A percentile compares a stretch with the other conserved stretches of the same genome.
These are phyloP conservation scores for Plenodomus tracheiphilus DNA, from an alignment of 2,329 filamentous ascomycete genomes.

Conservation along the genomic window DNA sequence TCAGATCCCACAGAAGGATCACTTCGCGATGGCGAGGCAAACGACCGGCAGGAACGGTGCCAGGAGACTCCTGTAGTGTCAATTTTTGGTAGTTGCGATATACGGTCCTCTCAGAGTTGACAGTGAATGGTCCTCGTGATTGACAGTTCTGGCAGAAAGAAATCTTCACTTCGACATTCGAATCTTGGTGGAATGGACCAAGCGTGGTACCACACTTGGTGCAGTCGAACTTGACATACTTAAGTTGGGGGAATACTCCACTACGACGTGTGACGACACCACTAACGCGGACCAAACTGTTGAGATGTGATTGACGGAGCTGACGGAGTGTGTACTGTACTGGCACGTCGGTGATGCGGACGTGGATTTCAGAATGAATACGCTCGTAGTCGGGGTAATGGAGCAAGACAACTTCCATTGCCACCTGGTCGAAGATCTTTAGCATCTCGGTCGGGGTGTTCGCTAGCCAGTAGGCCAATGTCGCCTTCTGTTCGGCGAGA, in stretches of 20 bases:
- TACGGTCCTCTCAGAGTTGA: slow-evolving; percentile 97
- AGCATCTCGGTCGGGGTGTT: slow-evolving; percentile 95
- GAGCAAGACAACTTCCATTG: slow-evolving; percentile 92
- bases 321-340: slow-evolving; percentile 95
- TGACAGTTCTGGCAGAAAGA: slow-evolving; percentile 97
- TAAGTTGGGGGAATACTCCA: slow-evolving; percentile 95
- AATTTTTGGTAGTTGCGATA: slow-evolving; percentile 99
- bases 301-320: slow-evolving; percentile 91
- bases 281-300: slow-evolving; percentile 90
- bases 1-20: slow-evolving; percentile 93
- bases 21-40: slow-evolving; percentile 92
- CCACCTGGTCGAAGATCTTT: slow-evolving; percentile 93
- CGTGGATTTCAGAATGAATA: slow-evolving; percentile 96
- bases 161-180: slow-evolving; percentile 93
- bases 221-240: slow-evolving; percentile 98
- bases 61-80: slow-evolving; percentile 94
- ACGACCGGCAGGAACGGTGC: slow-evolving; percentile 93
- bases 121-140: slow-evolving; percentile 87
- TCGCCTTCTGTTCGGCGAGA: slow-evolving; percentile 85
- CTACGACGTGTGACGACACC: slow-evolving; percentile 93
- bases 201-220: slow-evolving; percentile 88
- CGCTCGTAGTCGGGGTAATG: slow-evolving; percentile 98
- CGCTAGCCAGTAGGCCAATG: slow-evolving; percentile 91
- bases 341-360: slow-evolving; percentile 92
- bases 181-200: slow-evolving; percentile 96